phyloP scores from a whole-genome alignment of 2,329 filamentous ascomycete species.

The Curvularia spicifera region DNA sequence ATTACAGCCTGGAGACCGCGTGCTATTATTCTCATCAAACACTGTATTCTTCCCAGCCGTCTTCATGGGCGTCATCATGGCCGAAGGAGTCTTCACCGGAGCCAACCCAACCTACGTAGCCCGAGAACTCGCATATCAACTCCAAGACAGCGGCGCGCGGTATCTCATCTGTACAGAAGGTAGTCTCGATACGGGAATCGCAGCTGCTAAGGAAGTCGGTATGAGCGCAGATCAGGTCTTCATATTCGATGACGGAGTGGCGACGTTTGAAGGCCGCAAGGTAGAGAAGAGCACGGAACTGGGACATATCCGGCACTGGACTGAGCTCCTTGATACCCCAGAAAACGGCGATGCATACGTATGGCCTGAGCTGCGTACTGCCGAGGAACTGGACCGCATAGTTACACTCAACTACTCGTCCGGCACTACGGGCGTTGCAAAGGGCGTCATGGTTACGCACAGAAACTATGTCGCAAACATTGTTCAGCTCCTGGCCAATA shows the following conservation, averaged over 20 bases:
- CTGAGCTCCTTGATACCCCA: conserved; percentile 58
- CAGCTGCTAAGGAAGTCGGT: conserved; percentile 67
- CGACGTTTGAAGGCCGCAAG: conserved; percentile 54
- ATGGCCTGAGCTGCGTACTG: conserved; percentile 65
- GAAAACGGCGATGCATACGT: conserved; percentile 63
- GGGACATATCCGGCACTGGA: conserved; percentile 65
- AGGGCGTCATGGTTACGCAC: conserved; percentile 84
- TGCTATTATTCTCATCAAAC: conserved; percentile 77
- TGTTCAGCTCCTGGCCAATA: conserved; percentile 62
- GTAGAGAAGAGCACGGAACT: conserved; percentile 46
- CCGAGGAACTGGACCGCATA: conserved; percentile 59
- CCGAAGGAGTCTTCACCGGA: conserved; percentile 78
- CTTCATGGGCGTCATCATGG: conserved; percentile 76
- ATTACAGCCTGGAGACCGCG: conserved; percentile 68
- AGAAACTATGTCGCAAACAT: conserved; percentile 76
- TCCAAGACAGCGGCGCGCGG: conserved; percentile 71
- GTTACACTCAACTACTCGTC: conserved; percentile 80
- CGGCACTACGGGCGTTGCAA: conserved; percentile 81
- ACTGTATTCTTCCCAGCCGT: conserved; percentile 74
- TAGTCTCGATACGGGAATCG: conserved; percentile 67
- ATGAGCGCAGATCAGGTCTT: conserved; percentile 65
- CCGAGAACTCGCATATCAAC: conserved; percentile 76
- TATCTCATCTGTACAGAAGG: conserved; percentile 70
- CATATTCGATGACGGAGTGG: conserved; percentile 64
- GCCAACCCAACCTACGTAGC: conserved; percentile 73